A percentile compares a stretch with the other conserved stretches of the same genome.
Evolutionary conservation across 768 basidiomycete species (phyloP).

Genomic region (Hygrophorus russula): DNA sequence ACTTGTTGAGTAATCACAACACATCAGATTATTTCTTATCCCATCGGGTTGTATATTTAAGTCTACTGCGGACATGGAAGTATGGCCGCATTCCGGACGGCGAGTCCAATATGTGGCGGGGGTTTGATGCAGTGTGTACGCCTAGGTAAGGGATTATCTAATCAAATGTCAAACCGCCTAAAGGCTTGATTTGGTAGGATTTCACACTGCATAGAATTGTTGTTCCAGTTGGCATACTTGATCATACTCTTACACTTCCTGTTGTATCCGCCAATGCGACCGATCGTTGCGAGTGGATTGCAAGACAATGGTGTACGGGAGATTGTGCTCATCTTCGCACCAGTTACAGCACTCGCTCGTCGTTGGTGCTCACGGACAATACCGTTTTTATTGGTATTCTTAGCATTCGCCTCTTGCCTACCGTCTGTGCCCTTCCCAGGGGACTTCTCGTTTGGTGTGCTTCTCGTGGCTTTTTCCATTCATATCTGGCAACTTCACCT

Average conservation of each 20-base stretch:
- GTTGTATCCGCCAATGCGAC: conserved; percentile 28
- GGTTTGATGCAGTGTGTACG: conserved; percentile 28
- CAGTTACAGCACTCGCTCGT: conserved; percentile 23
- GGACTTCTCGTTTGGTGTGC: conserved; percentile 25
- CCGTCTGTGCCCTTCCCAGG: conserved; percentile 31
- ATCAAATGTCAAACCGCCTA: background rate
- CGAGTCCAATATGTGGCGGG: conserved; percentile 5
- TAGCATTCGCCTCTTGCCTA: conserved; percentile 29
- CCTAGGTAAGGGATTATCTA: conserved; percentile 27
- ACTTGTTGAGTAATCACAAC: conserved; percentile 23
- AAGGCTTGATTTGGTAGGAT: conserved; percentile 18
- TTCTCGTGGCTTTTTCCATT: conserved; percentile 29
- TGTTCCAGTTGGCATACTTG: conserved; percentile 28
- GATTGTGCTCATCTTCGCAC: conserved; percentile 25
- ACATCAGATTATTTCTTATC: conserved; percentile 25
- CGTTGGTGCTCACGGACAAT: conserved; percentile 20
- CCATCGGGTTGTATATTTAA: conserved; percentile 30
- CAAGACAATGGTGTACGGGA: conserved; percentile 22
- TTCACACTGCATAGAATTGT: conserved; percentile 31
- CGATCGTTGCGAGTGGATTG: conserved; percentile 3
- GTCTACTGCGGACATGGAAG: conserved; percentile 30
- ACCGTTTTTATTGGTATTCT: conserved; percentile 26
- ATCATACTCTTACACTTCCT: conserved; percentile 28
- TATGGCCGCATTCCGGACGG: conserved; percentile 10
- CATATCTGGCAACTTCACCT: conserved; percentile 37